Base-by-base conservation (phyloP, 2,329 filamentous ascomycete genomes). In the Arthrinium phaeospermum region DNA sequence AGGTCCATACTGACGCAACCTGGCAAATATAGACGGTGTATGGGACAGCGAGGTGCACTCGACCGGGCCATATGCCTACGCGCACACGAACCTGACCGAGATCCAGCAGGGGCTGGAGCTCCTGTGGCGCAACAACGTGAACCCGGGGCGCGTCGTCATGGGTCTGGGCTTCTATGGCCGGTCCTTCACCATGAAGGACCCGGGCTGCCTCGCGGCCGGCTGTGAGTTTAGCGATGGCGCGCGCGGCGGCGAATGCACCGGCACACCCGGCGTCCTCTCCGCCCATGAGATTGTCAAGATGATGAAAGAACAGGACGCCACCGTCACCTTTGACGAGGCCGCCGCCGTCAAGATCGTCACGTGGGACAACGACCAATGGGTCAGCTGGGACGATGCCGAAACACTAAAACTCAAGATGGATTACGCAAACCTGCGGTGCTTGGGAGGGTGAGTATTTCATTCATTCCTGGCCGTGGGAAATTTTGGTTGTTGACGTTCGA, bases 1-100 rank as follows among this genome's bases (percentile, higher is more conserved):
- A 68, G 47, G 34, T 46, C 24, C 70, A n/a, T 37, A 37, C 37
- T 37, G 37, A 37, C 37, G 37, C 37, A 4, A 4, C 37, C 8
- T 37, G 37, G 37, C 6, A 37, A 37, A 37, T 37, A 69, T 84
- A 1, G 81, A 84, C 71, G 83, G 82, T 1, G 68, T 74, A 2
- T 83, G 81, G 80, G 81, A 82, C 71, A 41, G 64, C 14, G 44
- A 67, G 1, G 74, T 77, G 70, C 37, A 53, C 73, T 80, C 24
- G 12, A 77, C 73, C 34, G 82, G 81, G 1, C 51, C 75, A 0
- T 74, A 76, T 14, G 76, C 84, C n/a, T 75, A 77, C 24, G 74
- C 77, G 1, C 84, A 85, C 71, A 83, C 84, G 0, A 84, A 85
- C 71, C 70, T 85, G 8, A 82, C 82, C 10, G 82, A 85, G 70